A percentile compares a stretch with the other conserved stretches of the same genome.
Evolutionary conservation across 208 protist genomes (phyloP).

Genomic region (Wallacemonas sp.): DNA sequence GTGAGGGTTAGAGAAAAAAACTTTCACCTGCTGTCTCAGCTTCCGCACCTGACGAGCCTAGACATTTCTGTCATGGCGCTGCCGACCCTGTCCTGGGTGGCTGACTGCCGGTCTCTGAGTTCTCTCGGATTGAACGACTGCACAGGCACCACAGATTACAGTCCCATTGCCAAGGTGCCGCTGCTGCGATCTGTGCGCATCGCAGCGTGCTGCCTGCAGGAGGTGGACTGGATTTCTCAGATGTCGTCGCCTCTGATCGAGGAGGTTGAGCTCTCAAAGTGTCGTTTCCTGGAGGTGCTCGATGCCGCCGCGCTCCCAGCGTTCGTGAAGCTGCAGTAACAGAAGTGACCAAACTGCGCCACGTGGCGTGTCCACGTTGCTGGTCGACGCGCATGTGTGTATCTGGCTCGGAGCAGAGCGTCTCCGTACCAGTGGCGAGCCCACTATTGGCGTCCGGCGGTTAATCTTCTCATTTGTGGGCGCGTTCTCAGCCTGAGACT

Average conservation of each 20-base stretch:
- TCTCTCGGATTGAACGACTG: not conserved
- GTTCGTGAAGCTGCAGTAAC: not conserved
- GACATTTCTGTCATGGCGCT: not conserved
- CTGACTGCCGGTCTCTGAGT: not conserved
- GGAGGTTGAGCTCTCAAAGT: not conserved
- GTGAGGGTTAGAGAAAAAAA: too few relatives aligned
- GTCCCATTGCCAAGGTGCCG: not conserved
- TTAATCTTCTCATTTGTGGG: too few relatives aligned
- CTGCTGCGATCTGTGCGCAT: not conserved
- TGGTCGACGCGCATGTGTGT: too few relatives aligned
- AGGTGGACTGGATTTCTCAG: not conserved
- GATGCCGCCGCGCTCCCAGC: not conserved
- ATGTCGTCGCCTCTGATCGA: not conserved
- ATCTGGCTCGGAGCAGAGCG: too few relatives aligned
- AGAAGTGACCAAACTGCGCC: too few relatives aligned
- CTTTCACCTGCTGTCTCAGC: not conserved
- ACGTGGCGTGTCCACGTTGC: too few relatives aligned
- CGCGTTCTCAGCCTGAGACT: too few relatives aligned
- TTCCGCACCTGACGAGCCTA: not conserved
- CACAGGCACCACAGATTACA: not conserved
- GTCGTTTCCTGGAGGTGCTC: not conserved
- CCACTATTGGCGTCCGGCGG: too few relatives aligned
- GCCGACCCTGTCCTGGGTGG: not conserved
- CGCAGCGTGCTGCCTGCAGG: not conserved
- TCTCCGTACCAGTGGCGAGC: too few relatives aligned